Percentiles rank a stretch among this genome's conserved stretches.
Evolutionary conservation across 1,284 basidiomycete species (phyloP).

Genomic region (Fomes fomentarius): DNA sequence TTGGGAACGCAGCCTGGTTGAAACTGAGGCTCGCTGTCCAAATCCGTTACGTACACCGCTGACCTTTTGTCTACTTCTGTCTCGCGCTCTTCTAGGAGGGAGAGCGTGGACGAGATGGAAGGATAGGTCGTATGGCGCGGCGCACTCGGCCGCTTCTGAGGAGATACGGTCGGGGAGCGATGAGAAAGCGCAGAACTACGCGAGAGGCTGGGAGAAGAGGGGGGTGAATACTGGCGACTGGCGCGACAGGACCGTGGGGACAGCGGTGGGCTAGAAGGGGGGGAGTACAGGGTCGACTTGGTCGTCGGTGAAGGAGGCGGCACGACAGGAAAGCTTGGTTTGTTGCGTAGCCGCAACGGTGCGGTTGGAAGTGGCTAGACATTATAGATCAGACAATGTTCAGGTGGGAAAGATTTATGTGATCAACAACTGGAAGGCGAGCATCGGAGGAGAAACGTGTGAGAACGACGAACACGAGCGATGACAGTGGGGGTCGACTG

Average conservation of each 20-base stretch:
- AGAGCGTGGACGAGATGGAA: constrained; percentile 36
- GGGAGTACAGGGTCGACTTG: constrained; percentile 6
- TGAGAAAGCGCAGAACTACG: constrained; percentile 18
- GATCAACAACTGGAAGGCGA: not conserved
- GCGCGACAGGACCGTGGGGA: constrained; percentile 7
- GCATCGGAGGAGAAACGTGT: not conserved
- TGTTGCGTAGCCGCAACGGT: constrained; percentile 13
- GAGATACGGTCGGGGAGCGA: constrained; percentile 5
- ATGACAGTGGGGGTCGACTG: too few relatives aligned
- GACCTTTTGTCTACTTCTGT: constrained; percentile 30
- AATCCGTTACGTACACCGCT: constrained; percentile 30
- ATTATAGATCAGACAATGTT: constrained; percentile 1
- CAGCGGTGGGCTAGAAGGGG: constrained; percentile 4
- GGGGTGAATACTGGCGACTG: constrained; percentile 19
- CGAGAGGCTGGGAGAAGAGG: constrained; percentile 20
- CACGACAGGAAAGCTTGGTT: constrained; percentile 20
- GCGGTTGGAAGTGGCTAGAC: constrained; percentile 21
- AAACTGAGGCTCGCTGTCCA: not conserved
- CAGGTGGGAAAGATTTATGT: not conserved
- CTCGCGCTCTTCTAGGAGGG: constrained; percentile 32
- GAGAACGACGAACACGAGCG: not conserved
- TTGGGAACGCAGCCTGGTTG: not conserved
- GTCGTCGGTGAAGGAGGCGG: constrained; percentile 20
- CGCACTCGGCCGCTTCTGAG: constrained; percentile 1
- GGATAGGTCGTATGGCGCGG: constrained; percentile 34